Base-by-base conservation (phyloP, 139 green algal species). In the Ulvella scutata region DNA sequence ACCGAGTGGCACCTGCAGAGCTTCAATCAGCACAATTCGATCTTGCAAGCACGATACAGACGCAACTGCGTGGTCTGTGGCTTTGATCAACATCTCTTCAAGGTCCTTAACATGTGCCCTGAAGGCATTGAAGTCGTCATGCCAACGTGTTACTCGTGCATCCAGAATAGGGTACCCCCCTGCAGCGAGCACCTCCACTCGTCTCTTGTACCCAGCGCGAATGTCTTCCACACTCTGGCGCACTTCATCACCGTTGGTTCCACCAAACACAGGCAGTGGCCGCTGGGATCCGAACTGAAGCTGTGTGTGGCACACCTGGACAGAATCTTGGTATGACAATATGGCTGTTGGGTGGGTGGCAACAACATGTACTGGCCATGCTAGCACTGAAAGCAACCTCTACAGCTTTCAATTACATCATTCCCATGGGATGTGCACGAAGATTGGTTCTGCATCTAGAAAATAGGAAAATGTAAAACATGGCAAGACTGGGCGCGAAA, bases 71-170 rank as follows among this genome's bases (percentile, higher is more conserved):
- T 86, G 76, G 78, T 89, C 75, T 75, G 92, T 88, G 38, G 91
- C 83, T 36, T 91, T 91, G 62, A 82, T 83, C 38, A 94, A 77
- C 89, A 92, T 91, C 26, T 92, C 80, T 79, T 92, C 89, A 43
- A 94, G 78, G 75, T 92, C 89, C 80, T 91, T 91, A 20, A 94
- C 86, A n/a, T 87, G 87, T 34, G 51, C 74, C 82, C 93, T 96
- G 83, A 96, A 96, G 6, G 76, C 74, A 72, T 90, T 92, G 88
- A 91, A 96, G 80, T 96, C 90, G 77, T 96, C 91, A 74, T 93
- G 88, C 91, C 91, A 95, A 74, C 80, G 76, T 0, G 86, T 92
- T 20, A 83, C 83, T 67, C 92, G 92, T 43, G 94, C 88, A 74
- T 96, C 91, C 74, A 96, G 82, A 39, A 94, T 91, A 74, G 86